These are phyloP conservation scores for Sequoia sempervirens DNA, from an alignment of 75 land plant genomes.

Conservation along the genomic window DNA sequence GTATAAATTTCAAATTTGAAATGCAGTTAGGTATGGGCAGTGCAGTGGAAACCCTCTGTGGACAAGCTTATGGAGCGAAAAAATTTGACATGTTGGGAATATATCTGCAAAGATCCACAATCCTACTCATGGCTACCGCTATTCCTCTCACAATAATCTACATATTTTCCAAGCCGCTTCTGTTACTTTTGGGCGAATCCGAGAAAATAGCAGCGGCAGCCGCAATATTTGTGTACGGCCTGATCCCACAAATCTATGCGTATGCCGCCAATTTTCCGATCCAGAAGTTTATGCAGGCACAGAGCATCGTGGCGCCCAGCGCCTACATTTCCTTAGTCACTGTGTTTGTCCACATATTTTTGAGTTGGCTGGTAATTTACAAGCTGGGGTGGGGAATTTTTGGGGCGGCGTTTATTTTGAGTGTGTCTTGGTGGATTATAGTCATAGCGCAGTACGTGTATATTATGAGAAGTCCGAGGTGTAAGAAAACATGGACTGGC, in stretches of 20 bases:
- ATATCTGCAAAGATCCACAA: conserved; percentile 41
- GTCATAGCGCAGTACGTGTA: too few relatives aligned
- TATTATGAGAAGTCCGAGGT: too few relatives aligned
- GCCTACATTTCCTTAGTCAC: conserved; percentile 33
- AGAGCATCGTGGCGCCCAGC: conserved; percentile 49
- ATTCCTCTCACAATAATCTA: conserved; percentile 37
- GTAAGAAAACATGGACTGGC: too few relatives aligned
- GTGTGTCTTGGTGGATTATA: too few relatives aligned
- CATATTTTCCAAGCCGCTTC: conserved; percentile 27
- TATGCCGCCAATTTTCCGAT: conserved; percentile 42
- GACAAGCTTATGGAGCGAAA: conserved; percentile 60
- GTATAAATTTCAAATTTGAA: too few relatives aligned
- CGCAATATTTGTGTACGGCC: conserved; percentile 37
- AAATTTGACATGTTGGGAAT: conserved; percentile 47
- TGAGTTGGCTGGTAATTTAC: conserved; percentile 40
- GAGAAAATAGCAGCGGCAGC: conserved; percentile 31
- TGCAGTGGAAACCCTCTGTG: conserved; percentile 62
- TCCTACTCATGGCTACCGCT: conserved; percentile 25
- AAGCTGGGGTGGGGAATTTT: conserved; percentile 32
- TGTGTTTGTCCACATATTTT: conserved; percentile 26
- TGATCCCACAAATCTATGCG: conserved; percentile 56
- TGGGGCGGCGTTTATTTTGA: conserved; percentile 14
- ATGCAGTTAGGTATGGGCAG: conserved; percentile 64
- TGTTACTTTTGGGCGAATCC: conserved; percentile 32
- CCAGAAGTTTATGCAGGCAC: conserved; percentile 55